Evolutionary conservation across 805 yeast species (phyloP), one percentile per base, ranked within the genome.

Genomic region (Wickerhamiella shivajii): DNA sequence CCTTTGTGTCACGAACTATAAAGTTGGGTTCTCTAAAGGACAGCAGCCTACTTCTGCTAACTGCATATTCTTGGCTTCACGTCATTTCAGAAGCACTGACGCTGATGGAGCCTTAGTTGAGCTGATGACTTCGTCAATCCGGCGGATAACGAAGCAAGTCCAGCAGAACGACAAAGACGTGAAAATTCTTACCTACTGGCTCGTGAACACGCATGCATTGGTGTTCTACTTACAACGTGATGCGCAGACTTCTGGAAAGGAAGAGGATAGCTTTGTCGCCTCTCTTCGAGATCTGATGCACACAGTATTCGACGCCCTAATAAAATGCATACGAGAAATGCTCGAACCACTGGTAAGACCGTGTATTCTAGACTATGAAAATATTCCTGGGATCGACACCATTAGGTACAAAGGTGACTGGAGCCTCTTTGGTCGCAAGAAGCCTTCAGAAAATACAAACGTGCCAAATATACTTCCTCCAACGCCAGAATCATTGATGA

Each of bases 381-480:
- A 77, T 36, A 76, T 87, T 32, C 90, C 90, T 0, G 95, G 85
- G 38, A 69, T 81, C 19, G 69, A 76, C 33, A 73, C 74, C 30
- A 76, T 78, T 11, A 60, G 75, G 33, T 85, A 80, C 55, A 83
- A 80, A 40, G 76, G 73, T 41, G 77, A 71, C 41, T 73, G 79
- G 78, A 66, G 66, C 40, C 55, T 73, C 19, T 71, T 73, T 54
- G 60, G 65, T 61, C 53, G 69, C 60, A 45, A 56, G 21, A 66
- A 66, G 42, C 50, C 52, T 27, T 58, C 61, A 36, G 60, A 54
- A 5, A 12, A 15, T 2, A 34, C 61, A 57, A 29, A 55, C 54
- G 20, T 65, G 66, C 39, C 71, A 71, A 77, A 75, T 49, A 59
- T 83, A 36, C 75, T 76, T 42, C 97, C 97, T 4, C 97, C 97